Base-by-base conservation (phyloP, 164 flowering plant species). In the Sedum album region DNA sequence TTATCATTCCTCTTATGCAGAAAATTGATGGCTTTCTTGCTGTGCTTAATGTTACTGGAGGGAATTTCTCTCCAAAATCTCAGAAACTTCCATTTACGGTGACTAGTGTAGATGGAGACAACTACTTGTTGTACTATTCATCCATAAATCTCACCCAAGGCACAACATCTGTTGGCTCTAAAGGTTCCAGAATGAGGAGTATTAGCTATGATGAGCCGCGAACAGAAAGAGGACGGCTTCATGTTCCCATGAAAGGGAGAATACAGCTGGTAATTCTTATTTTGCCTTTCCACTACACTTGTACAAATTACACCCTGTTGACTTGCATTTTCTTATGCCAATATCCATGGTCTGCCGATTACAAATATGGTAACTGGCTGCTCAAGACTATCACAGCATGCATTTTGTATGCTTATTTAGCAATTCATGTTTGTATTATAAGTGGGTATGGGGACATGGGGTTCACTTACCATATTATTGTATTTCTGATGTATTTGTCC, bases 11-110 rank as follows among this genome's bases (percentile, higher is more conserved):
- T 48, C 35, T 53, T 69, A 5, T 79, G 79, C 89, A 93, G 98
- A 83, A 67, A 79, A 86, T 93, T 72, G 94, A 89, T 78, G 98
- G 97, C 26, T 93, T 93, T 76, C 87, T 91, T 44, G 96, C 97
- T 71, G 89, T 93, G 68, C 82, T 93, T 13, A 85, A 78, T 77
- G 77, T 91, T 41, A 85, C 87, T 63, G 94, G 97, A 25, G 98
- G 98, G 35, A 85, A 69, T 74, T 91, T 91, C 75, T 88, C 89
- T 0, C 97, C 97, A 0, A 74, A 85, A 68, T 73, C 92, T 9
- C 94, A 84, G 76, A 93, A 91, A 75, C 96, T 93, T 79, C 96
- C 97, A 20, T 93, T 91, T 81, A 65, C 86, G 17, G 98, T 88
- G 42, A 84, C 86, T 66, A 93, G 94, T 73, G 85, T 93, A 31